phyloP scores from a whole-genome alignment of 306 rosid species.

The Ochetophila trinervis region DNA sequence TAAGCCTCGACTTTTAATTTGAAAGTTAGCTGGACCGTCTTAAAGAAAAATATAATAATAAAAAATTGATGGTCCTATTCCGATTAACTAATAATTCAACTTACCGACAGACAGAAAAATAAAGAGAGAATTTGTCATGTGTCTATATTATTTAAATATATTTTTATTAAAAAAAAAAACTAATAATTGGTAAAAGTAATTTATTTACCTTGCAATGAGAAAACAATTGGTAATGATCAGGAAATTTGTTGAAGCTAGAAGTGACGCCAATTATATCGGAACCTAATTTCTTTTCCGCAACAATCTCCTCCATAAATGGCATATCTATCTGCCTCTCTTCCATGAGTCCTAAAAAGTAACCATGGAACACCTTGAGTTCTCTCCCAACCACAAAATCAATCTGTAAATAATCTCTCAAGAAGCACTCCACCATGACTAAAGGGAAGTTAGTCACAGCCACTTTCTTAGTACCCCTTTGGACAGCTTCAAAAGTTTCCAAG shows the following conservation, averaged over 20 bases:
- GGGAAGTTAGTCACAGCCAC: conserved; percentile 63
- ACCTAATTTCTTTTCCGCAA: conserved; percentile 24
- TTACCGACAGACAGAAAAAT: neutral
- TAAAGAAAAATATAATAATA: too few relatives aligned
- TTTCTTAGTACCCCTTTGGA: conserved; percentile 48
- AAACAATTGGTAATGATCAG: conserved; percentile 30
- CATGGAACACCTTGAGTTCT: conserved; percentile 56
- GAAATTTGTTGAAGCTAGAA: conserved; percentile 16
- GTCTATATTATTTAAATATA: too few relatives aligned
- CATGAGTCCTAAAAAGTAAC: conserved; percentile 70
- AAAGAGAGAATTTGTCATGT: neutral
- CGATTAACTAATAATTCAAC: too few relatives aligned
- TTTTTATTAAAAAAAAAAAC: too few relatives aligned
- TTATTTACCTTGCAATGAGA: conserved; percentile 56
- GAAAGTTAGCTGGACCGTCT: too few relatives aligned
- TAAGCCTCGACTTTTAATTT: too few relatives aligned
- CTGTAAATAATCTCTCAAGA: conserved; percentile 72
- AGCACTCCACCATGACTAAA: conserved; percentile 65
- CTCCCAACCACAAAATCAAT: conserved; percentile 62
- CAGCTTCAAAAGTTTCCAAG: conserved; percentile 48
- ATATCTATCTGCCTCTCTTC: conserved; percentile 30
- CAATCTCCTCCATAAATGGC: conserved; percentile 29
- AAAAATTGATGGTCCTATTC: too few relatives aligned
- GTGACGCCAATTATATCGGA: conserved; percentile 53
- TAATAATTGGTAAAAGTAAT: neutral